Percentiles rank a stretch among this genome's conserved stretches.
Evolutionary conservation across 441 rosid genomes (phyloP).

Genomic region (Adansonia gregorii): DNA sequence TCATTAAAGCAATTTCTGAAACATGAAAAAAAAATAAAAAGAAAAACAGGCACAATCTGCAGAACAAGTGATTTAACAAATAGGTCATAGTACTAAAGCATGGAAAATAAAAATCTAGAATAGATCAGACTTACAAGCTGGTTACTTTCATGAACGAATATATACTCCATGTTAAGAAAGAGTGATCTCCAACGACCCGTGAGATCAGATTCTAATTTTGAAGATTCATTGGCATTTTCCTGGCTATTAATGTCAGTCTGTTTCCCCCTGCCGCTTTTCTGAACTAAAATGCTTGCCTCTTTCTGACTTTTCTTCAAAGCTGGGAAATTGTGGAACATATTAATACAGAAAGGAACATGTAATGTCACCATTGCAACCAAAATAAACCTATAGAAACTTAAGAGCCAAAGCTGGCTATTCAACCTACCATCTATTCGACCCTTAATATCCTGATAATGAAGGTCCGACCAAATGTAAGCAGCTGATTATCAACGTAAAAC

Average conservation of each 20-base stretch:
- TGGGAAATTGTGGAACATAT: slow-evolving; percentile 30
- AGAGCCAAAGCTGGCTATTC: neutral
- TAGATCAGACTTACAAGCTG: slow-evolving; percentile 67
- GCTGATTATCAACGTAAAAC: slow-evolving; percentile 52
- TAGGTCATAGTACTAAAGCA: neutral
- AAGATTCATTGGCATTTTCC: slow-evolving; percentile 46
- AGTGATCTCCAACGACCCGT: slow-evolving; percentile 79
- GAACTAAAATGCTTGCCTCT: slow-evolving; percentile 71
- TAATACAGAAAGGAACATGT: slow-evolving; percentile 13
- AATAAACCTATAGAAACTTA: slow-evolving; percentile 1
- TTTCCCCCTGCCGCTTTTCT: slow-evolving; percentile 56
- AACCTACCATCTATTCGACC: slow-evolving; percentile 76
- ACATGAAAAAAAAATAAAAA: neutral
- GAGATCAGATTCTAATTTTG: slow-evolving; percentile 63
- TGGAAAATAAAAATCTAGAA: neutral
- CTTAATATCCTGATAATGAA: slow-evolving; percentile 87
- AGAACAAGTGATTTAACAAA: slow-evolving; percentile 19
- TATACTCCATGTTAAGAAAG: slow-evolving; percentile 81
- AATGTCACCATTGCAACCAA: slow-evolving; percentile 6
- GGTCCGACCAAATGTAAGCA: slow-evolving; percentile 93
- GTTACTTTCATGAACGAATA: slow-evolving; percentile 64
- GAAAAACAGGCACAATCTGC: neutral
- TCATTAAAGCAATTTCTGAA: neutral
- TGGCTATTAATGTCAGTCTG: slow-evolving; percentile 41
- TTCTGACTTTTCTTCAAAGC: slow-evolving; percentile 87